These are phyloP conservation scores for Rhizophora mangle DNA, from an alignment of 345 rosid species.

Conservation along the genomic window DNA sequence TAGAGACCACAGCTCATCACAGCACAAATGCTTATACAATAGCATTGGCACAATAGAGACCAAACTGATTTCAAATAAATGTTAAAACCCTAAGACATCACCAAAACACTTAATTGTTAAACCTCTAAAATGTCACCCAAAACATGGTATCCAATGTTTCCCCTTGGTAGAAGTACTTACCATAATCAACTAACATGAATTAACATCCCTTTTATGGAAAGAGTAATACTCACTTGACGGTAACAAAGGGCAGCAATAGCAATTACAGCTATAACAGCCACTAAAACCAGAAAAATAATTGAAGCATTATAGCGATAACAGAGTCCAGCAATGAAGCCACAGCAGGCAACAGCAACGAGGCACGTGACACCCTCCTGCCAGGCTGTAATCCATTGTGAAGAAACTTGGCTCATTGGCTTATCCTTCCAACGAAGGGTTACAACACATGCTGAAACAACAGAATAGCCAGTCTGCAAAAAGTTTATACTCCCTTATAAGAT, in stretches of 20 bases:
- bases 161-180: no score
- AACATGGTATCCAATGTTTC: no score
- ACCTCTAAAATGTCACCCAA: no score
- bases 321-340: conserved; percentile 76
- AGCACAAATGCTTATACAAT: no score
- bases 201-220: not conserved
- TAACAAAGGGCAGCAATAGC: conserved; percentile 55
- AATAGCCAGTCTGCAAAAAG: conserved; percentile 85
- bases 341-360: conserved; percentile 59
- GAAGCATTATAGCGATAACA: conserved; percentile 60
- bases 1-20: not conserved
- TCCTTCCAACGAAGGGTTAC: conserved; percentile 79
- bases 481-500: not conserved
- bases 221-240: conserved; percentile 57
- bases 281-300: conserved; percentile 40
- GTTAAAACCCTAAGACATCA: not conserved
- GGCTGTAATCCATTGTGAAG: conserved; percentile 52
- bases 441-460: conserved; percentile 94
- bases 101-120: no score
- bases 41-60: no score
- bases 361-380: conserved; percentile 76
- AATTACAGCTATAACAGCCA: conserved; percentile 49
- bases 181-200: no score
- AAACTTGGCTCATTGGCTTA: conserved; percentile 41
- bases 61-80: not conserved